Evolutionary conservation across 108 stramenopile species (phyloP), one percentile per base, ranked within the genome.

Genomic region (Hondaea fermentalgiana): DNA sequence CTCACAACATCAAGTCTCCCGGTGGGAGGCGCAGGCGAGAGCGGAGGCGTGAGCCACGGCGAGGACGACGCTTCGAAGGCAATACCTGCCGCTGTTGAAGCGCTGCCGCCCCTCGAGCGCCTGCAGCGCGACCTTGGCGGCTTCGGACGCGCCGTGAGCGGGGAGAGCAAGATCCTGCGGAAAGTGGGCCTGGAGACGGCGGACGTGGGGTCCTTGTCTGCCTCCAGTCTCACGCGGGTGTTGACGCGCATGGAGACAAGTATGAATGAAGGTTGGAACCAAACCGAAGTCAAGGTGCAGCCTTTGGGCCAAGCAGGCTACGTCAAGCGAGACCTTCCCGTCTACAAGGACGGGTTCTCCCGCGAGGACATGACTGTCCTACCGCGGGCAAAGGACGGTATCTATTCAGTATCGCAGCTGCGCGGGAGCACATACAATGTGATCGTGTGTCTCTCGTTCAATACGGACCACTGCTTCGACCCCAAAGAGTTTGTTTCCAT

Each of bases 391-490:
- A 83, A 83, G 51, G 19, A 43, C 3, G 76, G 76, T 3, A 53
- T 83, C 43, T 83, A 83, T 35, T 25, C 49, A 6, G 45, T 83
- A 53, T n/a, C n/a, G 14, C 76, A 83, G 51, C 76, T 83, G 43
- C 19, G 28, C 23, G 23, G 76, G 12, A 25, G 16, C 23, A 23
- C 12, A 14, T 83, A 83, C 28, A 53, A 47, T 12, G 51, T 47
- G 19, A 83, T 83, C 51, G 49, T 3, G 8, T 83, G 76, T 45
- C 76, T 83, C 23, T 83, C 76, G 49, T 83, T 83, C 76, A 83
- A 83, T 45, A 83, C 76, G 3, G 76, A 83, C 28, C 76, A 83
- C 51, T 83, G 76, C 51, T 83, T 83, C 28, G 76, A 83, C 76
- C 76, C 76, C 17, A 83, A 83, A 83, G 76, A 83, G 76, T 53